Base-by-base conservation (phyloP, 1,284 basidiomycete genomes). In the Puccinia hordei region DNA sequence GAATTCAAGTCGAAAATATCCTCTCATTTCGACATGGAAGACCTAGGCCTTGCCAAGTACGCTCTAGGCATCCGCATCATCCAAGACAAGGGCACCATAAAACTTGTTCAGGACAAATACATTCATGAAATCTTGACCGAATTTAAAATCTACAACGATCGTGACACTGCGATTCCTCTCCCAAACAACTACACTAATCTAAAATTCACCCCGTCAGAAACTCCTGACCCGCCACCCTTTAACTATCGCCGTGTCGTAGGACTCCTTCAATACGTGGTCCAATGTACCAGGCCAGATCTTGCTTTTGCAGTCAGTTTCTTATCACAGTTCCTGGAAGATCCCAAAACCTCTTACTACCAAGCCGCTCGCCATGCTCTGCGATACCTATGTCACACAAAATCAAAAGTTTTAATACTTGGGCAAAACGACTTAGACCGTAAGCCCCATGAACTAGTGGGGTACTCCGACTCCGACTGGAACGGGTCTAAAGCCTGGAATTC, bases 251-350 rank as follows among this genome's bases (percentile, higher is more conserved):
- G 17, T 5, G 61, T 55, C 30, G 30, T 76, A 17, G 73, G 73
- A 5, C 49, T 51, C 6, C 15, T 76, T n/a, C 51, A 76, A 35
- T 76, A 66, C 33, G 24, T 76, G 15, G 73, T 76, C 19, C 73
- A 65, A 66, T 76, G 61, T 44, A 76, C 73, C 6, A 27, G 59
- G 13, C 73, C 73, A 13, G 73, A 76, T 33, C 30, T 76, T 12
- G 73, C 57, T 2, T 76, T 76, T 35, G 22, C 17, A 1, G n/a
- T 72, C 10, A 53, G 46, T 19, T 72, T 72, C 33, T 19, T 72
- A 3, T 72, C 49, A 1, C 69, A 53, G 35, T 72, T 72, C 33
- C 33, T 72, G 10, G 46, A 72, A 27, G 46, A 51, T 19, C 69
- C 69, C 5, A 27, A 5, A 33, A 33, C 5, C 5, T 51, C 46